These are phyloP conservation scores for Mortierella sp. DNA, from an alignment of 371 early-diverging fungal genomes.

Conservation along the genomic window DNA sequence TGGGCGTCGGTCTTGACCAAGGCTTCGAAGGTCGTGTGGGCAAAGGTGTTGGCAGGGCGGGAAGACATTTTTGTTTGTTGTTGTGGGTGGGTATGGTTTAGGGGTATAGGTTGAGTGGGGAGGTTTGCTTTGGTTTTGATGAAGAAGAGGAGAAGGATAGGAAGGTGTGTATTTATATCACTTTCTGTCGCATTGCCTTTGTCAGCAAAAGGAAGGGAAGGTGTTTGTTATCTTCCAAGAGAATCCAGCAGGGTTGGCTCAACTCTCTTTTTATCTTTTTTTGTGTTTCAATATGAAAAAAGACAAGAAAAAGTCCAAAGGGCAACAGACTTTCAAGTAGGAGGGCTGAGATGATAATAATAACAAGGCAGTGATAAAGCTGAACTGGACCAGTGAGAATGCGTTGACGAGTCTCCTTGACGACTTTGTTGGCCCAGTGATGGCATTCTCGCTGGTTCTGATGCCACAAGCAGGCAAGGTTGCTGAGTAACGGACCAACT, in stretches of 20 bases:
- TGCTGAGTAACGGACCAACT: background rate
- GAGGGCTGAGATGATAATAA: no score
- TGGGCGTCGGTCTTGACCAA: slow-evolving; percentile 37
- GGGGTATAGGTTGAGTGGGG: background rate
- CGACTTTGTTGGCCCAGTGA: background rate
- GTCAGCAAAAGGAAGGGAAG: no score
- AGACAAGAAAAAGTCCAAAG: no score
- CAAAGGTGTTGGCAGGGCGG: slow-evolving; percentile 47
- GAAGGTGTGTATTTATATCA: background rate
- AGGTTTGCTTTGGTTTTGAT: background rate
- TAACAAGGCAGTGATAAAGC: no score
- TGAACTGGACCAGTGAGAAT: background rate
- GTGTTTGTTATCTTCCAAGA: no score
- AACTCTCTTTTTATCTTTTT: no score
- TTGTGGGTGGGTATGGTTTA: background rate
- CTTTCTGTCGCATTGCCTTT: no score
- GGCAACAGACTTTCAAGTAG: no score
- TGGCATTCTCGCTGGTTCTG: background rate
- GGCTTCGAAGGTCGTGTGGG: slow-evolving; percentile 49
- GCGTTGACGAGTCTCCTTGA: background rate
- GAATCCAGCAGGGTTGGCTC: no score
- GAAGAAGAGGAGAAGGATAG: background rate
- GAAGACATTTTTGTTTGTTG: slow-evolving; percentile 30
- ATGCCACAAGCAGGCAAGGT: background rate
- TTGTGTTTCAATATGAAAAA: no score